phyloP scores from a whole-genome alignment of 2,329 filamentous ascomycete species.

The Pleoardoris graminearum region DNA sequence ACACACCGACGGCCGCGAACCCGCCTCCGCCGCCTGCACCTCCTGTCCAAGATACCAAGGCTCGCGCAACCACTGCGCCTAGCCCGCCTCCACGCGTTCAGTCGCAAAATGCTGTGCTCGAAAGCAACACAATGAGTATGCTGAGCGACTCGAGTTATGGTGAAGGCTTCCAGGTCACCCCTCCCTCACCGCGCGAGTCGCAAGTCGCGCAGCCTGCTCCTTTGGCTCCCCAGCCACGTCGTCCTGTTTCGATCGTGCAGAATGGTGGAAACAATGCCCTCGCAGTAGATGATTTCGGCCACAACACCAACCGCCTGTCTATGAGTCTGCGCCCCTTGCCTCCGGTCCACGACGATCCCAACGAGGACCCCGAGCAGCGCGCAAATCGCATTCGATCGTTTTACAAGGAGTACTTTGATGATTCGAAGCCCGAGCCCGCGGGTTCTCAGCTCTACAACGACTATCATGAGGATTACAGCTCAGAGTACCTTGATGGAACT shows the following conservation, averaged over 20 bases:
- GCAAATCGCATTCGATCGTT: conserved; percentile 97
- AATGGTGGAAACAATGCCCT: conserved; percentile 23
- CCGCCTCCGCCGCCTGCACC: conserved; percentile 20
- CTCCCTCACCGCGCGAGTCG: conserved; percentile 44
- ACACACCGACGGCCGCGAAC: conserved; percentile 29
- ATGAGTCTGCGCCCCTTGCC: conserved; percentile 80
- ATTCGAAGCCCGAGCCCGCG: conserved; percentile 60
- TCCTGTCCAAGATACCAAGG: conserved; percentile 29
- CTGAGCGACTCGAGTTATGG: conserved; percentile 60
- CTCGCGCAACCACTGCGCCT: conserved; percentile 26
- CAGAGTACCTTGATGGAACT: conserved; percentile 67
- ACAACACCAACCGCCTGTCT: conserved; percentile 56
- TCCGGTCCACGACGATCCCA: conserved; percentile 67
- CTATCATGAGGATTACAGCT: conserved; percentile 77
- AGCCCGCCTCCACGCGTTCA: conserved; percentile 34
- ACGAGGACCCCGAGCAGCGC: conserved; percentile 89
- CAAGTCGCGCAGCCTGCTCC: conserved; percentile 21
- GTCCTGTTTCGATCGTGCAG: conserved; percentile 16
- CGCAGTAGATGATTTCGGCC: conserved; percentile 35
- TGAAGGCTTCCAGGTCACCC: conserved; percentile 56
- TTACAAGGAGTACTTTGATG: conserved; percentile 99
- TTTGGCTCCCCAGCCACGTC: conserved; percentile 35
- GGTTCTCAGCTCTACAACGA: conserved; percentile 46
- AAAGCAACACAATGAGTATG: conserved; percentile 44
- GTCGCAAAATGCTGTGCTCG: conserved; percentile 43